phyloP scores from a whole-genome alignment of 495 filamentous ascomycete genomes.

The Lasiosphaeria ovina region DNA sequence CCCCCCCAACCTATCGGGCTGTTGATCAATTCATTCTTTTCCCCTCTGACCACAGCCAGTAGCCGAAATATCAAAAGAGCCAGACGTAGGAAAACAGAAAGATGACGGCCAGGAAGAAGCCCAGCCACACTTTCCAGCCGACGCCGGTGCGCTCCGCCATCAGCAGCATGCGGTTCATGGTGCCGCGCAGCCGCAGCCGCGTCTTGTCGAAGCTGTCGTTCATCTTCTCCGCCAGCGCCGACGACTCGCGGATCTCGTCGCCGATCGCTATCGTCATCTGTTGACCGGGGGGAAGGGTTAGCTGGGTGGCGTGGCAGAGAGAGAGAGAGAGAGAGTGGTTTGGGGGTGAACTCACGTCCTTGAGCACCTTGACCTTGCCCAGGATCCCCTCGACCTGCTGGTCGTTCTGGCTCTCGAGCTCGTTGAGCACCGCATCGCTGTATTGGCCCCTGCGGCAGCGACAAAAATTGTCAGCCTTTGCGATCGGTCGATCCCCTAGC shows the following conservation, averaged over 20 bases:
- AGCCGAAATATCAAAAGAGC: constrained; percentile 56
- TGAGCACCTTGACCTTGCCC: constrained; percentile 87
- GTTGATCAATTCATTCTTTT: neutral
- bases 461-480: too few relatives aligned
- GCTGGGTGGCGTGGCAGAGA: constrained; percentile 2
- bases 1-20: neutral
- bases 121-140: constrained; percentile 90
- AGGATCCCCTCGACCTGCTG: constrained; percentile 83
- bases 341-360: constrained; percentile 66
- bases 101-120: constrained; percentile 78
- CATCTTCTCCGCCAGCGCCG: constrained; percentile 80
- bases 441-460: constrained; percentile 68
- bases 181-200: constrained; percentile 72
- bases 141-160: constrained; percentile 95
- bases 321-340: neutral
- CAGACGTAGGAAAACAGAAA: constrained; percentile 88
- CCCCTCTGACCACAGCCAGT: neutral
- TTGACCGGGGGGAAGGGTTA: neutral
- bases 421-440: constrained; percentile 85
- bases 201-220: constrained; percentile 90
- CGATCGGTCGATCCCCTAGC: too few relatives aligned
- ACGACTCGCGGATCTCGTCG: constrained; percentile 85
- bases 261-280: constrained; percentile 92
- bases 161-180: constrained; percentile 94
- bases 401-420: constrained; percentile 95